Percentiles rank a stretch among this genome's conserved stretches.
phyloP scores from a whole-genome alignment of 2,329 filamentous ascomycete species.

The Cephalotrichum gorgonifer region DNA sequence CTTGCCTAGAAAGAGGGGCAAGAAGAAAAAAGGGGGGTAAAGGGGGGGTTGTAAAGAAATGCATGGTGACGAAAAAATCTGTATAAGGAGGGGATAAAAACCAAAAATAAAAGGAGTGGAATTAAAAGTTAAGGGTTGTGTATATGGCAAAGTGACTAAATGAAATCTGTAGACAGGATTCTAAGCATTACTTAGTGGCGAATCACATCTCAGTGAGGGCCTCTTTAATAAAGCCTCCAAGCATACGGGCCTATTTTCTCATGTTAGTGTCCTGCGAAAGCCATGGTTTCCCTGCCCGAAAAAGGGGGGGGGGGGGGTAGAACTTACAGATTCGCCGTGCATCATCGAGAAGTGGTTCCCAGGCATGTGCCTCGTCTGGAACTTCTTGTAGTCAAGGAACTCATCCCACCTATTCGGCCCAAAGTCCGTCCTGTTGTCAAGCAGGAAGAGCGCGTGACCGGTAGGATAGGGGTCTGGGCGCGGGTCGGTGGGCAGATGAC shows the following conservation, averaged over 20 bases:
- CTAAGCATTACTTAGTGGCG: neutral
- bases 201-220: constrained; percentile 13
- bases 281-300: neutral
- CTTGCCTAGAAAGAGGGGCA: neutral
- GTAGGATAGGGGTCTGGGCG: constrained; percentile 50
- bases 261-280: constrained; percentile 8
- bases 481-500: constrained; percentile 54
- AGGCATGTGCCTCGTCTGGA: constrained; percentile 55
- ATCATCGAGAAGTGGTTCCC: constrained; percentile 73
- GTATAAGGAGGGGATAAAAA: too few relatives aligned
- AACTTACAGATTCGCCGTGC: constrained; percentile 41
- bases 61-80: too few relatives aligned
- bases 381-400: constrained; percentile 49
- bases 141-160: neutral
- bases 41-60: neutral
- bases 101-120: too few relatives aligned
- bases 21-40: neutral
- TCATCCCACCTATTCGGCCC: constrained; percentile 60
- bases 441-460: constrained; percentile 56
- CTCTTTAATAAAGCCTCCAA: constrained; percentile 22
- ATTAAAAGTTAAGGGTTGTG: too few relatives aligned
- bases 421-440: constrained; percentile 66
- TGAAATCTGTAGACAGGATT: neutral
- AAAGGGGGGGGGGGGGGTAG: neutral
- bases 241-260: constrained; percentile 20